Conservation (phyloP, 495 filamentous ascomycete species). For the Coniosporium apollinis region DNA sequence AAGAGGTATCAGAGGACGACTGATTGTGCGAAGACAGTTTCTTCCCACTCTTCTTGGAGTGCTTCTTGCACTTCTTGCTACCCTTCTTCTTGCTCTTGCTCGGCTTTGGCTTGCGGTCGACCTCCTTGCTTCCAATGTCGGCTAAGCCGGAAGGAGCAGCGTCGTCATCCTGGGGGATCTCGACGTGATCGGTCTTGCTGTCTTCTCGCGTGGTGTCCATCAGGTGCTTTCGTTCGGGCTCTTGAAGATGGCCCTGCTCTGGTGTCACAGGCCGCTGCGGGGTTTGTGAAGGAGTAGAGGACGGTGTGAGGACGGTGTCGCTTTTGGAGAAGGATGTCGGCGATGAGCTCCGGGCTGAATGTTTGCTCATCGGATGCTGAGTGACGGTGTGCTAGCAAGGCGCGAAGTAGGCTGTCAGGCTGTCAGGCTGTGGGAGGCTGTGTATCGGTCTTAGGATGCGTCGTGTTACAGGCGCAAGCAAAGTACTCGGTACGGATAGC, state of each 20-base stretch:
- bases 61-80: constrained; percentile 25
- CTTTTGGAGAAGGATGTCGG: neutral
- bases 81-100: constrained; percentile 21
- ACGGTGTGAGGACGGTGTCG: constrained; percentile 6
- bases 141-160: neutral
- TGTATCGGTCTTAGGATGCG: no score
- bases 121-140: constrained; percentile 3
- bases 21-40: constrained; percentile 1
- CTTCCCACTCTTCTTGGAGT: constrained; percentile 16
- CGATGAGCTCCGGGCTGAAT: neutral
- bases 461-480: no score
- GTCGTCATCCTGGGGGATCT: neutral
- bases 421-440: no score
- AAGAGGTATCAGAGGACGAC: neutral
- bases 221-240: neutral
- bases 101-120: constrained; percentile 3
- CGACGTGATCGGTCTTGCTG: constrained; percentile 1
- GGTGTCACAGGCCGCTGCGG: neutral
- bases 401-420: no score
- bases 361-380: neutral
- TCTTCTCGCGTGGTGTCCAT: constrained; percentile 8
- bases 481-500: no score
- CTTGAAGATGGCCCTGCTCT: neutral
- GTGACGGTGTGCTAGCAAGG: no score
- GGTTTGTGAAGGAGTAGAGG: constrained; percentile 8